These are phyloP conservation scores for Panaeolus papilionaceus DNA, from an alignment of 768 basidiomycete species.

Conservation along the genomic window DNA sequence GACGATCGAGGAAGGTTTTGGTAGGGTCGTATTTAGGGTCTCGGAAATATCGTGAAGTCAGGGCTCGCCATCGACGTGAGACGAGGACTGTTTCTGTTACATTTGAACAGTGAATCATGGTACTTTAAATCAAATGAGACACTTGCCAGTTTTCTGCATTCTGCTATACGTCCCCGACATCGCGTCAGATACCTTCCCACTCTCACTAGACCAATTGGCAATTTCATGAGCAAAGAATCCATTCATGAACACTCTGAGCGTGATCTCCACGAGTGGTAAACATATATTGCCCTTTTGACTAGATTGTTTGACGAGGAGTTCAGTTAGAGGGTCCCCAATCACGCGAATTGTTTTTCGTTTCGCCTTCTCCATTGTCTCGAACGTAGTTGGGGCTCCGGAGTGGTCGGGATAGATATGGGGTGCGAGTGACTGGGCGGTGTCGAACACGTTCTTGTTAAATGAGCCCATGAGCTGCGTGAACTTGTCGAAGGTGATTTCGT, in stretches of 20 bases:
- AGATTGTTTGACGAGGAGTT: background rate
- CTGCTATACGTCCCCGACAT: background rate
- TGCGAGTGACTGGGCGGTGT: background rate
- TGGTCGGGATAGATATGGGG: background rate
- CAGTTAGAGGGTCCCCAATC: background rate
- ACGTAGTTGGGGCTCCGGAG: no score
- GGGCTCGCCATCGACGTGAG: background rate
- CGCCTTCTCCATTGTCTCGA: background rate
- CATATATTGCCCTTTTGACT: background rate
- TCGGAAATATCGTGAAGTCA: background rate
- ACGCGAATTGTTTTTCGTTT: background rate
- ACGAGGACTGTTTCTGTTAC: background rate
- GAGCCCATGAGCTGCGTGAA: background rate
- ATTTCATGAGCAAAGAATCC: background rate
- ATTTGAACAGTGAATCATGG: background rate
- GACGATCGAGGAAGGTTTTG: background rate
- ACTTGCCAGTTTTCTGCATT: background rate
- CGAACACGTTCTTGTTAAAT: background rate
- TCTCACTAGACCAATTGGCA: background rate
- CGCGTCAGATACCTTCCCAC: background rate
- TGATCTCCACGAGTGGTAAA: background rate
- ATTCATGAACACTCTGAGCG: background rate
- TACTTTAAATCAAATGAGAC: background rate
- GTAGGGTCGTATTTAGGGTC: background rate
- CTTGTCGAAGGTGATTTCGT: background rate